Evolutionary conservation across 345 rosid species (phyloP), one percentile per base, ranked within the genome.

Genomic region (Citrus mangshanensis): DNA sequence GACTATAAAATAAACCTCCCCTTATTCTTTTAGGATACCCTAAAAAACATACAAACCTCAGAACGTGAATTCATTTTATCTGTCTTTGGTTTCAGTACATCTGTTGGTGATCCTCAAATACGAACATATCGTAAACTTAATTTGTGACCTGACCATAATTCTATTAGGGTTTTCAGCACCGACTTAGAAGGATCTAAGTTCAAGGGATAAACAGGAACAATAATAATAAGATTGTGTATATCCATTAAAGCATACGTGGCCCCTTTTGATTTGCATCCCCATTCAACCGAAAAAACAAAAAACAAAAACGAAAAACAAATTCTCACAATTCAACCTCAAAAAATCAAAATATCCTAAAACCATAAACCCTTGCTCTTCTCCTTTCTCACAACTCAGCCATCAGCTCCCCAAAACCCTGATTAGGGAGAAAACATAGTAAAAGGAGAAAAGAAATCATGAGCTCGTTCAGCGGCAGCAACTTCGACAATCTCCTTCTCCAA

Each of bases 401-500:
- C 55, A 35, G 14, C 81, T 32, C 54, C 9, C 74, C 38, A 40
- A 80, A 81, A 75, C 82, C 82, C 75, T 51, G 67, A 67, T 51
- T 63, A n/a, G 14, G 49, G 49, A 5, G 21, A 5, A 25, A 13
- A 55, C 19, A 40, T 32, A 58, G 0, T 3, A 28, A 49, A 8
- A 30, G 7, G 9, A 8, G 0, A 40, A 63, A 28, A 30, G 64
- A 59, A 69, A 78, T 59, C 71, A 93, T 93, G 96, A 86, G 87
- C 77, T 91, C 93, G 74, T 87, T 90, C 83, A 82, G 84, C 76
- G 83, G 14, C 62, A 63, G 82, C 83, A 86, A 85, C 72, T 87
- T 94, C 79, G 97, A 96, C 85, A 91, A 86, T 68, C 93, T 91
- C 69, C 76, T 94, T 7, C 89, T 94, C 83, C 97, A 89, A 83